These are phyloP conservation scores for Tolypocladium amazonense DNA, from an alignment of 2,329 filamentous ascomycete genomes.

Conservation along the genomic window DNA sequence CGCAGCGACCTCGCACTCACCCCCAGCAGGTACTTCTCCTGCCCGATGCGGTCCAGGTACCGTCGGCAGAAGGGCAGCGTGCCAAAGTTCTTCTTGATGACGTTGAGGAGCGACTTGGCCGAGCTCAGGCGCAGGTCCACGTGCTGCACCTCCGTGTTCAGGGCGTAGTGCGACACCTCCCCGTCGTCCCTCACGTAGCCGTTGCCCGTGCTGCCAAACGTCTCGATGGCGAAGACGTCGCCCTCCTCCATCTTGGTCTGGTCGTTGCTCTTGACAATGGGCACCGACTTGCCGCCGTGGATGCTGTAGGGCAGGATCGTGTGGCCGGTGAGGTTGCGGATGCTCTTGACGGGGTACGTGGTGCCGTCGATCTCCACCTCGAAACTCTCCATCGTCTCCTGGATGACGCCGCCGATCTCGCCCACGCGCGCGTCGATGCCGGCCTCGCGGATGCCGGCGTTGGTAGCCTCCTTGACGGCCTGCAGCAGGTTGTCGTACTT, in stretches of 20 bases:
- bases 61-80: conserved; percentile 84
- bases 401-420: conserved; percentile 74
- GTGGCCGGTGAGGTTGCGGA: conserved; percentile 81
- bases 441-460: conserved; percentile 74
- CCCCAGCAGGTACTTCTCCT: conserved; percentile 87
- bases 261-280: conserved; percentile 81
- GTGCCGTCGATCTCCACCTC: conserved; percentile 75
- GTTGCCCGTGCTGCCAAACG: conserved; percentile 87
- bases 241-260: conserved; percentile 97
- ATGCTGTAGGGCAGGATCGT: conserved; percentile 84
- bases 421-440: conserved; percentile 86
- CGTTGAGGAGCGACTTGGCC: conserved; percentile 73
- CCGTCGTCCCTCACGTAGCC: conserved; percentile 81
- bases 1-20: conserved; percentile 36
- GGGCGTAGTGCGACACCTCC: conserved; percentile 84
- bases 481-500: conserved; percentile 65
- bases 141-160: conserved; percentile 60
- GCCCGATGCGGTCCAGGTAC: conserved; percentile 85
- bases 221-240: conserved; percentile 91
- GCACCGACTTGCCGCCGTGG: conserved; percentile 86
- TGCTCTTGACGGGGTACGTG: conserved; percentile 71
- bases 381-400: conserved; percentile 90
- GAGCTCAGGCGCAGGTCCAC: conserved; percentile 68
- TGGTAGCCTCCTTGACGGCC: conserved; percentile 66
- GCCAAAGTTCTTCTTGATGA: conserved; percentile 94